phyloP scores from a whole-genome alignment of 2,329 filamentous ascomycete genomes.

The Colletotrichum eremochloae region DNA sequence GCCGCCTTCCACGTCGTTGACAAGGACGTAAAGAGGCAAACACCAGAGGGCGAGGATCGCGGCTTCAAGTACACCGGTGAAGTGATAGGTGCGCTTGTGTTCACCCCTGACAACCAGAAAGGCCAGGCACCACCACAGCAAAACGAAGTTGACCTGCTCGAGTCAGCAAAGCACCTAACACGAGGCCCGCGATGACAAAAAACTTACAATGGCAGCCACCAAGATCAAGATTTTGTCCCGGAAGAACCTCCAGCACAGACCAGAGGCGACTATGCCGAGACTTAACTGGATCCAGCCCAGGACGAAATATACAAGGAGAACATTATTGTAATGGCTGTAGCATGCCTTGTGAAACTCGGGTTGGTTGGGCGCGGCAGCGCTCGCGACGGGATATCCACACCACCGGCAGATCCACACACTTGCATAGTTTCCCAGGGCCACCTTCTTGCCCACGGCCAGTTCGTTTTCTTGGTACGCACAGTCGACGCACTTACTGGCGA shows the following conservation, averaged over 20 bases:
- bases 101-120: conserved; percentile 53
- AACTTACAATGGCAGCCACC: conserved; percentile 53
- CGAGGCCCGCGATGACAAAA: not conserved
- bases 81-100: conserved; percentile 55
- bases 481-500: conserved; percentile 56
- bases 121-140: conserved; percentile 52
- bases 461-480: conserved; percentile 54
- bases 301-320: conserved; percentile 54
- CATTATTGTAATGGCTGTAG: conserved; percentile 54
- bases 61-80: conserved; percentile 54
- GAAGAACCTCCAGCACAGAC: conserved; percentile 56
- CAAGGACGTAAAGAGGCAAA: conserved; percentile 43
- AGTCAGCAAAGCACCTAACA: conserved; percentile 8
- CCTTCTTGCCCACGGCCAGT: conserved; percentile 53
- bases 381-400: conserved; percentile 57
- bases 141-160: conserved; percentile 53
- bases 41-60: conserved; percentile 52
- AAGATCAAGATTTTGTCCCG: conserved; percentile 49
- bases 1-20: conserved; percentile 40
- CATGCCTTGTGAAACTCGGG: conserved; percentile 58
- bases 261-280: conserved; percentile 52
- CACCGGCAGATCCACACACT: conserved; percentile 58
- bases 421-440: conserved; percentile 53
- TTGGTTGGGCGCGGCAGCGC: conserved; percentile 49
- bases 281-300: conserved; percentile 55